Evolutionary conservation across 1,284 basidiomycete species (phyloP), one percentile per base, ranked within the genome.

Genomic region (Trichosporon sp.): DNA sequence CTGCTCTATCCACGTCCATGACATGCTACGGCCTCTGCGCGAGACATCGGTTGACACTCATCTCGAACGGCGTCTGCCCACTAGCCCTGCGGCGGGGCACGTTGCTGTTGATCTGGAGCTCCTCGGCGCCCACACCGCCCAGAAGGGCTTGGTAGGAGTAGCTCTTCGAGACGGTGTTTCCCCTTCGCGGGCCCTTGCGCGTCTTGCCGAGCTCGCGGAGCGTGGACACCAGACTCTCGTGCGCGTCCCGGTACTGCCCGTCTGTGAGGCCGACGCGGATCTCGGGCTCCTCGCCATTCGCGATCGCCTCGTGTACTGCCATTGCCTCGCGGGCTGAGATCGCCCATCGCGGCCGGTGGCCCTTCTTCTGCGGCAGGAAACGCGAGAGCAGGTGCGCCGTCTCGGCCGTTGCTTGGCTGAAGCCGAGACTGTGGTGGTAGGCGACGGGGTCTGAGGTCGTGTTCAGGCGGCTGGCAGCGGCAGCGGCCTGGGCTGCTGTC

Each of bases 41-140:
- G 35, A 80, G 21, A 71, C 77, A 78, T 66, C 82, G 75, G 67
- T 78, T 77, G 1, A 79, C 76, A 63, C 77, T 78, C 71, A 81
- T 69, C 75, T 81, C 80, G 66, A 83, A 80, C 48, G 81, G 80
- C 6, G 78, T 78, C 74, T 75, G 77, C 7, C 81, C 80, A 16
- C 31, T 35, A 8, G 59, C 59, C 4, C 59, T 4, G 2, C 59
- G 59, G 31, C 59, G 31, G 31, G 16, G 65, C 69, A 69, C 63
- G 61, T 32, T 40, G 51, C 19, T 43, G 56, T 11, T 56, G 37
- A 48, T n/a, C 32, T 32, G 6, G 16, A 38, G 32, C 67, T 69
- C 67, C 21, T 74, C 59, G 2, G 31, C 59, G 16, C 59, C 71
- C 1, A 63, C 64, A 26, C 32, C 66, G 43, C 70, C 66, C 6